Evolutionary conservation across 352 stramenopile genomes (phyloP).

Genomic region (Phytophthora litchii): DNA sequence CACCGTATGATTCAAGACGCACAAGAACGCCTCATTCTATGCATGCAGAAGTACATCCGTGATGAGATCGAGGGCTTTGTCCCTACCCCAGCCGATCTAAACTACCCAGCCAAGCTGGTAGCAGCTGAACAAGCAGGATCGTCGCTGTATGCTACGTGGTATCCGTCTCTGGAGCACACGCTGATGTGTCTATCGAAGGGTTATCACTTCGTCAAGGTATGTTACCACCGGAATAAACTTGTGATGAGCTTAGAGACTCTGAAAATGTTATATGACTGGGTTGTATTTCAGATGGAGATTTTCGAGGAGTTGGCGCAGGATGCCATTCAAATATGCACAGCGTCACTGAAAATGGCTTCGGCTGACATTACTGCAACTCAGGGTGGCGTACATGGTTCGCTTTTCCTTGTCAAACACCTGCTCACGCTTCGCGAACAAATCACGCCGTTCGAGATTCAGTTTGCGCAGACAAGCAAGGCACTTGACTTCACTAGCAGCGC

Average conservation of each 20-base stretch:
- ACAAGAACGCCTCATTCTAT: conserved; percentile 83
- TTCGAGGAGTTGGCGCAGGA: conserved; percentile 88
- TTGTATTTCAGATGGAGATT: conserved; percentile 69
- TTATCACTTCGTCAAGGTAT: conserved; percentile 84
- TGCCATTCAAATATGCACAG: conserved; percentile 80
- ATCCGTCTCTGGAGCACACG: conserved; percentile 82
- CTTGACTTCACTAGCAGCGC: conserved; percentile 79
- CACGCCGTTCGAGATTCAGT: conserved; percentile 86
- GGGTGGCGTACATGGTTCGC: conserved; percentile 59
- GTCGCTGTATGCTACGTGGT: conserved; percentile 83
- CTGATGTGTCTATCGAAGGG: conserved; percentile 87
- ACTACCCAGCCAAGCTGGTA: conserved; percentile 79
- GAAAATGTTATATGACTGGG: neutral
- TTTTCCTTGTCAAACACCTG: conserved; percentile 86
- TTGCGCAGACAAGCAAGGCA: conserved; percentile 70
- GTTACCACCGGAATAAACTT: neutral
- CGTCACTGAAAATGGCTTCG: conserved; percentile 77
- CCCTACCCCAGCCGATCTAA: conserved; percentile 52
- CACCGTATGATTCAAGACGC: conserved; percentile 86
- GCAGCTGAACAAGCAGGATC: conserved; percentile 28
- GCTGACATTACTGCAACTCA: conserved; percentile 63
- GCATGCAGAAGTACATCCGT: conserved; percentile 84
- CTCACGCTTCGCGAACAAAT: conserved; percentile 86
- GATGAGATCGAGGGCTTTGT: conserved; percentile 85
- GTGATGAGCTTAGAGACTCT: neutral